Conservation (phyloP, 768 basidiomycete species). For the Pulveroboletus ravenelii region DNA sequence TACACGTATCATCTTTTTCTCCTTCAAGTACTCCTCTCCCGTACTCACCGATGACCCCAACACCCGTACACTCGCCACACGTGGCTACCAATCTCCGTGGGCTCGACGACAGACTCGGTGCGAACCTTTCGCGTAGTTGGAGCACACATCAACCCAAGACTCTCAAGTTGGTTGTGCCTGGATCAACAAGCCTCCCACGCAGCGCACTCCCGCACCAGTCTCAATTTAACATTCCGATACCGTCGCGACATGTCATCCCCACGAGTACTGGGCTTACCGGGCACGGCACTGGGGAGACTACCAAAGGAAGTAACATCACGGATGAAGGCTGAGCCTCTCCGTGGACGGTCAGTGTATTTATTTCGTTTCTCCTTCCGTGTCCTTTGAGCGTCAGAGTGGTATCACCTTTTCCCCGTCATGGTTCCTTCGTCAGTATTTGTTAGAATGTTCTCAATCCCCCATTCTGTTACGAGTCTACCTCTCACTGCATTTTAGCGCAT, state of each 20-base stretch:
- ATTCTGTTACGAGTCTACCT: not conserved
- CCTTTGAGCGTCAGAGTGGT: constrained; percentile 1
- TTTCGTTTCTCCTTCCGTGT: not conserved
- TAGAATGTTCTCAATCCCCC: constrained; percentile 7
- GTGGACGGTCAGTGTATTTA: constrained; percentile 10
- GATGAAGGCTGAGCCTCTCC: constrained; percentile 32
- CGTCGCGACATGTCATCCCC: constrained; percentile 12
- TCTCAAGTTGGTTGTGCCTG: constrained; percentile 34
- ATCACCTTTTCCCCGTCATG: not conserved
- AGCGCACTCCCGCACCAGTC: constrained; percentile 51
- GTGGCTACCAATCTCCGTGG: constrained; percentile 16
- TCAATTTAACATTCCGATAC: constrained; percentile 35
- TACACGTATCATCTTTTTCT: constrained; percentile 81
- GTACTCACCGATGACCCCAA: constrained; percentile 52
- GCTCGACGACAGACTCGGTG: constrained; percentile 46
- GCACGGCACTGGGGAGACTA: constrained; percentile 14
- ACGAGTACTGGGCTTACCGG: constrained; percentile 1
- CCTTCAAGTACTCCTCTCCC: constrained; percentile 51
- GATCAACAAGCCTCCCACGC: constrained; percentile 38
- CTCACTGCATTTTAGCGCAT: constrained; percentile 18
- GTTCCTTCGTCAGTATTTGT: constrained; percentile 8
- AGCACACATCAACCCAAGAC: constrained; percentile 47
- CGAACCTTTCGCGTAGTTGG: constrained; percentile 54
- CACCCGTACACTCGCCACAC: constrained; percentile 18
- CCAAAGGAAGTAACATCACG: constrained; percentile 7